Evolutionary conservation across 1,139 yeast genomes (phyloP), one percentile per base, ranked within the genome.

Genomic region (Chernovozyma sophiae-reginae): DNA sequence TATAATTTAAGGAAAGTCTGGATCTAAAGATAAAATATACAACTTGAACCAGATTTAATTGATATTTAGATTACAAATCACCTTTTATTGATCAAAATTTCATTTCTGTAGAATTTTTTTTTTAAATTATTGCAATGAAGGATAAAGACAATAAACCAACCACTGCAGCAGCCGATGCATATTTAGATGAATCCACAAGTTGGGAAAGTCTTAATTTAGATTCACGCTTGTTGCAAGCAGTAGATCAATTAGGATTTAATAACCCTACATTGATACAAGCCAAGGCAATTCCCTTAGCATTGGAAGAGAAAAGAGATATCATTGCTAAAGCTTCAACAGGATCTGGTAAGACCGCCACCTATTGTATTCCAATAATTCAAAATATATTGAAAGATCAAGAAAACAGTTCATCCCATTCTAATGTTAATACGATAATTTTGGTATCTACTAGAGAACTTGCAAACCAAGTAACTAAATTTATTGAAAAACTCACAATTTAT

Each of bases 201-300:
- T 85, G 86, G 73, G 85, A 80, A 35, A 68, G 81, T 3, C 77
- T 83, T 52, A 74, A 76, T 38, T 68, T 92, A 39, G 98, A 92
- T 58, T 73, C 95, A 24, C 72, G 98, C 45, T 68, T 92, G 35
- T 58, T 77, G 35, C 97, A 92, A 56, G 96, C 97, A 11, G 73
- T 92, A 37, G 85, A 82, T 48, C 79, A 80, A 49, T 65, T 89
- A 41, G 96, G 95, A 4, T 89, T 81, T 62, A 77, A 73, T 41
- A 80, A 81, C 52, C 97, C 97, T 10, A 94, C 97, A 2, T 72
- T 86, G 41, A 84, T 92, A 37, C 98, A 92, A 64, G 78, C 94
- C 6, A 82, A 81, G 58, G 87, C 96, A n/a, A 86, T 92, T 42
- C 96, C 96, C 24, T 65, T 92, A 38, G 96, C 97, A 1, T 62